These are phyloP conservation scores for Quercus lobata DNA, from an alignment of 331 rosid genomes.

Conservation along the genomic window DNA sequence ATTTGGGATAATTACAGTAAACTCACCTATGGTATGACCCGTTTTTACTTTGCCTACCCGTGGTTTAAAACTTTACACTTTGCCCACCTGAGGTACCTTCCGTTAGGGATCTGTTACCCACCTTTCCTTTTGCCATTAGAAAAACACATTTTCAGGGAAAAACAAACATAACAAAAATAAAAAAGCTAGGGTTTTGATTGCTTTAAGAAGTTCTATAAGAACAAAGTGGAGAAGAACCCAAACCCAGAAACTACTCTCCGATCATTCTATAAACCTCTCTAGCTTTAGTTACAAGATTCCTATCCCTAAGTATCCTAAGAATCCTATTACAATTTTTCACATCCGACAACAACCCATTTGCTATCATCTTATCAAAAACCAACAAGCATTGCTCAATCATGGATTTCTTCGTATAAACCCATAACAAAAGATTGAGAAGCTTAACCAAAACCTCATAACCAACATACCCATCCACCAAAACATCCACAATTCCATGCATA, in stretches of 20 bases:
- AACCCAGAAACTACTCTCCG: conserved; percentile 17
- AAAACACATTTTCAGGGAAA: too few species aligned
- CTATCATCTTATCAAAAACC: conserved; percentile 50
- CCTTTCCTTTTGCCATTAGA: too few species aligned
- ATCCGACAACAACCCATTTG: conserved; percentile 56
- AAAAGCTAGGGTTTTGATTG: too few species aligned
- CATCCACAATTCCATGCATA: conserved; percentile 35
- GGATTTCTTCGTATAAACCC: conserved; percentile 41
- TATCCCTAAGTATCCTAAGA: conserved; percentile 57
- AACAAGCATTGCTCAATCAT: conserved; percentile 50
- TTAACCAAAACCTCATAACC: conserved; percentile 28
- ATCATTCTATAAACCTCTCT: conserved; percentile 51
- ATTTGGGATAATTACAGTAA: too few species aligned
- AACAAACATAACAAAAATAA: too few species aligned
- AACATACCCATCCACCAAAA: conserved; percentile 31
- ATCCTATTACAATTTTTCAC: conserved; percentile 71
- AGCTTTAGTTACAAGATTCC: conserved; percentile 23
- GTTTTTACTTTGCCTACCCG: too few species aligned
- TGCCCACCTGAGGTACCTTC: too few species aligned
- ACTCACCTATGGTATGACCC: too few species aligned
- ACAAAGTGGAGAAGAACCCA: too few species aligned
- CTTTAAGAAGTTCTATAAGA: too few species aligned
- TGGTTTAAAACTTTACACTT: too few species aligned
- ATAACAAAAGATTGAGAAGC: conserved; percentile 59
- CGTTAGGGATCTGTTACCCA: too few species aligned